A percentile compares a stretch with the other conserved stretches of the same genome.
These are phyloP conservation scores for Salix viminalis DNA, from an alignment of 345 rosid species.

Conservation along the genomic window DNA sequence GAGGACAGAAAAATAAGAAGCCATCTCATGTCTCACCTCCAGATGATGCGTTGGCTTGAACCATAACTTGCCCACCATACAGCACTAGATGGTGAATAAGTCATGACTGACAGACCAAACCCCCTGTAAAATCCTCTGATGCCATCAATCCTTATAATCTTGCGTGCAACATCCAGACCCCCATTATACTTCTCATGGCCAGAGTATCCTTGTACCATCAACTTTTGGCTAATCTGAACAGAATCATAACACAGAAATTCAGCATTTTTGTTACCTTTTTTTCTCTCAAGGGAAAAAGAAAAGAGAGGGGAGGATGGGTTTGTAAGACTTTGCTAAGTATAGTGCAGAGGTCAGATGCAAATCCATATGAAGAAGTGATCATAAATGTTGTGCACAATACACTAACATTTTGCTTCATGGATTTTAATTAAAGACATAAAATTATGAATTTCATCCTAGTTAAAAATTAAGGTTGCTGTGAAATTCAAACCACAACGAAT, in stretches of 20 bases:
- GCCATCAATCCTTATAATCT: conserved; percentile 73
- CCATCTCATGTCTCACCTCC: conserved; percentile 79
- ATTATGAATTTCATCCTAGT: not conserved
- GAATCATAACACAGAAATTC: conserved; percentile 2
- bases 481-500: not conserved
- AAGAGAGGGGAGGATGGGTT: not conserved
- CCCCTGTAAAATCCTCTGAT: conserved; percentile 87
- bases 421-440: not conserved
- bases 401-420: not conserved
- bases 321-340: not conserved
- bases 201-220: conserved; percentile 99
- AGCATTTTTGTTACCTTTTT: not conserved
- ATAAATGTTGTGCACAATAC: not conserved
- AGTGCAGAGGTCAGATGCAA: not conserved
- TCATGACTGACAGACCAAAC: conserved; percentile 86
- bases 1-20: conserved; percentile 1
- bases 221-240: conserved; percentile 85
- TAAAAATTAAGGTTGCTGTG: not conserved
- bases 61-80: conserved; percentile 99
- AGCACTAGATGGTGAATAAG: conserved; percentile 97
- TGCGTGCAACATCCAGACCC: conserved; percentile 89
- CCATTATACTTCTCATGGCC: conserved; percentile 82
- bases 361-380: not conserved
- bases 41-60: conserved; percentile 86
- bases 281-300: not conserved